Evolutionary conservation across 768 basidiomycete species (phyloP).

Genomic region (Mycena pura): DNA sequence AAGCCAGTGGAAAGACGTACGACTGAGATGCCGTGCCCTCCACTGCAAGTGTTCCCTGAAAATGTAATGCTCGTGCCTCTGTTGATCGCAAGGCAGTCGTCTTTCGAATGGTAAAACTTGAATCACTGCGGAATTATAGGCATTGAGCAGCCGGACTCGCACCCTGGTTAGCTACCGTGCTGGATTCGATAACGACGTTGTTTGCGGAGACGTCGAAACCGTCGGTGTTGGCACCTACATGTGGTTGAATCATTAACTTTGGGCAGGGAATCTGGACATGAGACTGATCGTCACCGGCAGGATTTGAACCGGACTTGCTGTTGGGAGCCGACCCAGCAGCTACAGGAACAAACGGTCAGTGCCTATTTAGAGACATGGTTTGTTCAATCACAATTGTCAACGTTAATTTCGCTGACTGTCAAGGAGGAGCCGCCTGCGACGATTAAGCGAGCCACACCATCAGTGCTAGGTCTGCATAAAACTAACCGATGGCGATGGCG

Average conservation of each 20-base stretch:
- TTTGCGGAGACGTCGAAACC: slow-evolving; percentile 31
- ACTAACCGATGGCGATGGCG: slow-evolving; percentile 15
- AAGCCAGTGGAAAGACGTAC: not conserved
- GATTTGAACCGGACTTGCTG: slow-evolving; percentile 19
- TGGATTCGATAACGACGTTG: slow-evolving; percentile 22
- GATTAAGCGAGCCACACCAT: too few species aligned
- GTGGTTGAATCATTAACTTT: too few species aligned
- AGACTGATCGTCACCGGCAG: slow-evolving; percentile 3
- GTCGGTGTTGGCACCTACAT: slow-evolving; percentile 28
- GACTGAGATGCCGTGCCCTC: slow-evolving; percentile 30
- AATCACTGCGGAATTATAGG: too few species aligned
- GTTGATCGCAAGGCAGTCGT: slow-evolving; percentile 33
- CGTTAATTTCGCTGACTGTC: slow-evolving; percentile 22
- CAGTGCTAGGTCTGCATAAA: not conserved
- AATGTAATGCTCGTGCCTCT: slow-evolving; percentile 28
- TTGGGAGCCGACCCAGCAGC: slow-evolving; percentile 27
- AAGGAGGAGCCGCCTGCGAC: slow-evolving; percentile 22
- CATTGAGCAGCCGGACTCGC: too few species aligned
- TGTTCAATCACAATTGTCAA: slow-evolving; percentile 25
- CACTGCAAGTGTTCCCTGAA: slow-evolving; percentile 28
- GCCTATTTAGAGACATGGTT: not conserved
- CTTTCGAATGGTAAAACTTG: too few species aligned
- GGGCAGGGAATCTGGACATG: not conserved
- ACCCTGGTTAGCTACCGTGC: slow-evolving; percentile 30
- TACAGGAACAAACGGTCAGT: not conserved